These are phyloP conservation scores for Magnolia kwangsiensis DNA, from an alignment of 164 flowering plant genomes.

Conservation along the genomic window DNA sequence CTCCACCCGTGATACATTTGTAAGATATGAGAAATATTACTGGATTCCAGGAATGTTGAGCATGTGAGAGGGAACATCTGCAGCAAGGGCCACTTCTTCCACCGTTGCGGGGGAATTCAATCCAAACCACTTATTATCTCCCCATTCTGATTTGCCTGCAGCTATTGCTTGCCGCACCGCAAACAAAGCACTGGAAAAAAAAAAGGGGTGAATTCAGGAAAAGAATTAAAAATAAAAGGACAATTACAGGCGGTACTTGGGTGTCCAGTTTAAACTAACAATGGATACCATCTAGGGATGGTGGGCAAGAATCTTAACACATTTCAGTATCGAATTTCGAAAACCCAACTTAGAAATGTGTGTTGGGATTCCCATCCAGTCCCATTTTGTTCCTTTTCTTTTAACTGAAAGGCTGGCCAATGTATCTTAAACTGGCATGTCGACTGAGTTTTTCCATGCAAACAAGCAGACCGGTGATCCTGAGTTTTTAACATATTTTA, in stretches of 20 bases:
- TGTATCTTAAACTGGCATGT: no score
- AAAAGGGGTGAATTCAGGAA: neutral
- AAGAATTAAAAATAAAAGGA: neutral
- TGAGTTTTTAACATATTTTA: no score
- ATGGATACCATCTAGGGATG: neutral
- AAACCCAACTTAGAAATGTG: neutral
- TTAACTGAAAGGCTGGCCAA: no score
- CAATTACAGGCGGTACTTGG: neutral
- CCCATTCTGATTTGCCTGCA: conserved; percentile 9
- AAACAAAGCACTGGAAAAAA: conserved; percentile 9
- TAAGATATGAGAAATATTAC: neutral
- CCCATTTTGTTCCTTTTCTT: neutral
- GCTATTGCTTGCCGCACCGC: conserved; percentile 11
- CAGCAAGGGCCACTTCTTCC: conserved; percentile 4
- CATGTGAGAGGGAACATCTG: conserved; percentile 8
- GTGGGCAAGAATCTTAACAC: neutral
- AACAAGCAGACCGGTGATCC: no score
- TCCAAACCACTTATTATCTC: conserved; percentile 9
- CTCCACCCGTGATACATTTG: neutral
- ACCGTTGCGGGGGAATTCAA: conserved; percentile 6
- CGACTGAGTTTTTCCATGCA: no score
- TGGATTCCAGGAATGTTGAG: neutral
- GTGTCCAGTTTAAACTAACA: no score
- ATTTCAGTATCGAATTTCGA: no score
- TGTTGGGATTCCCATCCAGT: neutral